phyloP scores from a whole-genome alignment of 352 stramenopile genomes.

The Globisporangium paddicum region DNA sequence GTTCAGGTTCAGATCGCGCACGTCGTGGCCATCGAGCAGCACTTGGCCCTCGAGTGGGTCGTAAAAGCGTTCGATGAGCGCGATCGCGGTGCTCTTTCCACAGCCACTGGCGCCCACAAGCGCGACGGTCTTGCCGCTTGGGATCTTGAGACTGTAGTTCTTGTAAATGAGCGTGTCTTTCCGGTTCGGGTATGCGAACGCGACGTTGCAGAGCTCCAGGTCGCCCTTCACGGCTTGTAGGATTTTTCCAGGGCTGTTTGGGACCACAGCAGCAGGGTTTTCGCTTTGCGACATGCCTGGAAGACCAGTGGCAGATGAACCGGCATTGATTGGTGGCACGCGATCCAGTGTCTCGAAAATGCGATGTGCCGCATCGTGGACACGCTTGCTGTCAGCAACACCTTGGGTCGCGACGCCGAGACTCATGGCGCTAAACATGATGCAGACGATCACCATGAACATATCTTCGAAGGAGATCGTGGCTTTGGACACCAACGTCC shows the following conservation, averaged over 20 bases:
- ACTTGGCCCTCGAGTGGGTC: slow-evolving; percentile 41
- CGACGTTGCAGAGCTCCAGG: slow-evolving; percentile 40
- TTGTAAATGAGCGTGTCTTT: slow-evolving; percentile 52
- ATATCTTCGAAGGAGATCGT: slow-evolving; percentile 69
- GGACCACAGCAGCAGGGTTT: neutral
- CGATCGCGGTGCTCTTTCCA: slow-evolving; percentile 80
- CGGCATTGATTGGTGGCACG: slow-evolving; percentile 24
- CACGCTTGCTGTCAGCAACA: slow-evolving; percentile 23
- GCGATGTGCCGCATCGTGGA: slow-evolving; percentile 16
- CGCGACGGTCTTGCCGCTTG: slow-evolving; percentile 62
- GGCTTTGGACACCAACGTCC: slow-evolving; percentile 40
- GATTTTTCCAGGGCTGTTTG: slow-evolving; percentile 7
- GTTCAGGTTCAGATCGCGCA: slow-evolving; percentile 46
- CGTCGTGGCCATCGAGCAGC: slow-evolving; percentile 51
- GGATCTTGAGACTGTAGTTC: slow-evolving; percentile 52
- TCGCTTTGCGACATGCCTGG: neutral
- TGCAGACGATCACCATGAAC: slow-evolving; percentile 67
- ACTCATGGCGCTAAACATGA: slow-evolving; percentile 44
- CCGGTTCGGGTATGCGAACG: slow-evolving; percentile 33
- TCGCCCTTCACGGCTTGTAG: slow-evolving; percentile 20
- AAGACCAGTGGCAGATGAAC: neutral
- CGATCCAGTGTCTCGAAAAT: slow-evolving; percentile 35
- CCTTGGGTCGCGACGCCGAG: slow-evolving; percentile 23
- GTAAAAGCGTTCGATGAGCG: slow-evolving; percentile 76
- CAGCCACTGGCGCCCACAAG: slow-evolving; percentile 82